These are phyloP conservation scores for Ceratocystis destructans DNA, from an alignment of 2,329 filamentous ascomycete species.

Conservation along the genomic window DNA sequence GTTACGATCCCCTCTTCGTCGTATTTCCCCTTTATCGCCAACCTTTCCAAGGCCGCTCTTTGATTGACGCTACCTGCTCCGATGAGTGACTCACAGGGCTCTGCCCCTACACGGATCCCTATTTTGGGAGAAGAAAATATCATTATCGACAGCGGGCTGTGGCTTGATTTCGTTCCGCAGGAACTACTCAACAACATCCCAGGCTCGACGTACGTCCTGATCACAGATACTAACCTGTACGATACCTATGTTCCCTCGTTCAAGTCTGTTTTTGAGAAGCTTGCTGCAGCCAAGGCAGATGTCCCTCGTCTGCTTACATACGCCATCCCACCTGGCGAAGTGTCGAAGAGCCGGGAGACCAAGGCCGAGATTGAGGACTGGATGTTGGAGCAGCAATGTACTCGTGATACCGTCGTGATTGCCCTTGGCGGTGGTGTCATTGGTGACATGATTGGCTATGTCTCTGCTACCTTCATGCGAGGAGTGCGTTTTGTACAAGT, in stretches of 20 bases:
- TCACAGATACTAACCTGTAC: slow-evolving; percentile 88
- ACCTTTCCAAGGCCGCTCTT: neutral
- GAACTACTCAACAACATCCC: slow-evolving; percentile 66
- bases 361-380: slow-evolving; percentile 96
- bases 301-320: slow-evolving; percentile 66
- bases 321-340: slow-evolving; percentile 78
- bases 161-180: slow-evolving; percentile 64
- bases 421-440: slow-evolving; percentile 93
- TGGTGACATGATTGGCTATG: slow-evolving; percentile 94
- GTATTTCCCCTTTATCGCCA: neutral
- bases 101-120: slow-evolving; percentile 32
- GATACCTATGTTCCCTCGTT: slow-evolving; percentile 71
- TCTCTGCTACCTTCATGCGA: slow-evolving; percentile 96
- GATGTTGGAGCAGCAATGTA: slow-evolving; percentile 86
- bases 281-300: slow-evolving; percentile 25
- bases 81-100: slow-evolving; percentile 8
- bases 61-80: neutral
- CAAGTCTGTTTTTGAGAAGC: slow-evolving; percentile 30
- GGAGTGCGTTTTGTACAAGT: slow-evolving; percentile 94
- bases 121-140: slow-evolving; percentile 87
- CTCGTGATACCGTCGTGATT: slow-evolving; percentile 85
- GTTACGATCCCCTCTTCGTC: neutral
- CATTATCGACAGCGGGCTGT: slow-evolving; percentile 80
- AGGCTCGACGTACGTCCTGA: slow-evolving; percentile 87
- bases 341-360: slow-evolving; percentile 81